Base-by-base conservation (phyloP, 176 grass and related monocot species). In the barley (Hordeum vulgare) region DNA sequence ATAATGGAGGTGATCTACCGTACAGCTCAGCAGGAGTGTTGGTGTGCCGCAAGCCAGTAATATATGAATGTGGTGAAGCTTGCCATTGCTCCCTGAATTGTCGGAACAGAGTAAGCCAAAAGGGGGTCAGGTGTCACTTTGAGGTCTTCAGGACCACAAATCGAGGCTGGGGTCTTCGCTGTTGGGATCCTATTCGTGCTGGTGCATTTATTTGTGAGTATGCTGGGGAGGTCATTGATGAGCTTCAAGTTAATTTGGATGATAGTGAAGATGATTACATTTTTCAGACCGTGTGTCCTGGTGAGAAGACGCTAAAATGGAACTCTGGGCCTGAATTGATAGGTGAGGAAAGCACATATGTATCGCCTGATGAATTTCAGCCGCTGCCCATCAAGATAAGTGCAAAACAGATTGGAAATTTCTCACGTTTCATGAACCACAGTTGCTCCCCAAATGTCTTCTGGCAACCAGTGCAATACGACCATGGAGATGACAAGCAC, bases 201-300 rank as follows among this genome's bases (percentile, higher is more conserved):
- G 91, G 94, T 63, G 85, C 86, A 64, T 97, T 97, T 87, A 89
- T 97, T 56, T 97, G 94, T 26, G 94, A 93, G 84, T 97, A 93
- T 81, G 51, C 73, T 8, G 94, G 94, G 27, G 86, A 93, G 72
- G 45, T 89, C 27, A 85, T 91, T 78, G 89, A 89, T 45, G 88
- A 82, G 49, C 62, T 36, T 13, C 75, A 53, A 60, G 72, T 93
- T 74, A 86, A 86, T 71, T 37, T 75, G 64, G 75, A 93, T 75
- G 87, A 84, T 23, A 61, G 56, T 71, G 81, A 86, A 72, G 89
- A 89, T 85, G 84, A 93, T 54, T 93, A 93, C 72, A 76, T 97
- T 80, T 97, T 97, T 88, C 85, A 82, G 27, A 68, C 91, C 29
- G 42, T 65, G 37, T 83, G 85, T 59, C 88, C 83, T 35, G 84